Base-by-base conservation (phyloP, 176 grass and related monocot species). In the Eremochloa ophiuroides region DNA sequence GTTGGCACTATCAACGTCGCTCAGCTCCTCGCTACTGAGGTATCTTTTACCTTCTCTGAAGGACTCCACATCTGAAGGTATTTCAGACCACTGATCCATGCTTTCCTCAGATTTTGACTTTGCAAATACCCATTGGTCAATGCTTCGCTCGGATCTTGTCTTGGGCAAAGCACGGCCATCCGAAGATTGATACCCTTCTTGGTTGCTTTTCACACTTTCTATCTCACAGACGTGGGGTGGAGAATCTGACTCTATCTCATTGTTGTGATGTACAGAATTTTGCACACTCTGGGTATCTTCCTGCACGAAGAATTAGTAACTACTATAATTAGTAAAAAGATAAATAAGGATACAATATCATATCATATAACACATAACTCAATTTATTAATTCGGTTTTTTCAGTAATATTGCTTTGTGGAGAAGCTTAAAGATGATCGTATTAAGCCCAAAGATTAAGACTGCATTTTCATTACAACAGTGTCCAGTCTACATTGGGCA, bases 11-110 rank as follows among this genome's bases (percentile, higher is more conserved):
- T 86, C 85, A n/a, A 29, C 82, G 0, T 89, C 87, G 8, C 87
- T 89, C 60, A 87, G 41, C 33, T 91, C 87, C 76, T 94, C 89
- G 0, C 80, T 82, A 38, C 84, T 91, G 72, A 85, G 65, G 78
- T 84, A 81, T 59, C 75, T 83, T 64, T 78, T 85, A 37, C 78
- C 85, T 60, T 92, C 93, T 29, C 70, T 89, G 28, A 82, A 83
- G 70, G 77, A 88, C 41, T 95, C 93, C 33, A 93, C 89, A 16
- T 91, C 87, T 0, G 93, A 93, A 33, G 93, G 89, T 66, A 99
- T 82, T 71, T 93, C 97, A 0, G 96, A 91, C 93, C 93, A 99
- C 50, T 96, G 93, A 76, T 96, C 93, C 79, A 99, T 99, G 89
- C 97, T 96, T 75, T 91, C 91, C 59, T 96, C 77, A 7, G 97